Evolutionary conservation across 495 filamentous ascomycete species (phyloP), one percentile per base, ranked within the genome.

Genomic region (Aspergillus incahuasiensis): DNA sequence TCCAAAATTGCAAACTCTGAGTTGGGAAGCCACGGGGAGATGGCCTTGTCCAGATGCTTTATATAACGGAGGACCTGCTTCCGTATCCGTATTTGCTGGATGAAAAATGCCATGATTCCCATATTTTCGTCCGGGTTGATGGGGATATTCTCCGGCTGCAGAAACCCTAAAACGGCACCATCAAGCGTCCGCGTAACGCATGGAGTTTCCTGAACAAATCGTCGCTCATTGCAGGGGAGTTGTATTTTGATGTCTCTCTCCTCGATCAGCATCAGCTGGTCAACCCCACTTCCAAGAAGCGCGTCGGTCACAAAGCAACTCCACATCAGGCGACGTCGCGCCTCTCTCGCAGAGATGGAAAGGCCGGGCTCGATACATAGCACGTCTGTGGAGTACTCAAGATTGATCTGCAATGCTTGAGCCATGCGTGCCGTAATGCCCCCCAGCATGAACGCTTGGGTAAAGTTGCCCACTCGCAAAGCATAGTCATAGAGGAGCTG

Each of bases 221-320:
- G 69, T 1, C 69, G 56, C 32, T 68, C 61, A 46, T 72, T 66
- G 57, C 67, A 64, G 15, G 63, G 61, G 30, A 78, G 52, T 39
- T 73, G 70, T 11, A 73, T 73, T 35, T 70, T 73, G 54, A 73
- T 67, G 32, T 70, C 65, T 13, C 57, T 62, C 32, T 73, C 70
- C 25, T 66, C 56, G 3, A 73, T 57, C 21, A 70, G 44, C 0
- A 64, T 68, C 12, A 70, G 63, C 41, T 70, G 68, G 24, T 70
- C 68, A 0, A 70, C 68, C 12, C 68, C 68, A 15, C 67, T 71
- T 5, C 69, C 67, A 6, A 70, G 64, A 8, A 70, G 66, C 2
- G 68, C 63, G 57, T 73, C 70, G 50, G 70, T 65, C 25, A 73
- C 63, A 52, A 72, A 73, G 28, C 69, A 72, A 41, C 67, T 67